Base-by-base conservation (phyloP, 139 green algal species). In the Desmodesmus armatus region DNA sequence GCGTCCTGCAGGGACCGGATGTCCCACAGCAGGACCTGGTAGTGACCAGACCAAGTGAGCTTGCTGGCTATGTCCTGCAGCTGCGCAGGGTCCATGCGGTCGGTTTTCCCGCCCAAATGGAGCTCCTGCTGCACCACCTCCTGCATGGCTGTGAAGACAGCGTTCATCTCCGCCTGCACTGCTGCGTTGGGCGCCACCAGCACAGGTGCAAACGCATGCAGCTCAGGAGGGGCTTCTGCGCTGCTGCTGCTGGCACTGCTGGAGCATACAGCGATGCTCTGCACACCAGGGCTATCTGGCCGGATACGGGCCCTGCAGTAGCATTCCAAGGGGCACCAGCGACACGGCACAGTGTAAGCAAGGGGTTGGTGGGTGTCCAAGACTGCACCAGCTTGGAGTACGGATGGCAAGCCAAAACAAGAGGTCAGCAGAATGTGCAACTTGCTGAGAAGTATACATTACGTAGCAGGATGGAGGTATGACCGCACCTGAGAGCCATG, bases 1-100 rank as follows among this genome's bases (percentile, higher is more conserved):
- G 29, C 19, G 13, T 41, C 33, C 17, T n/a, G 47, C 49, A 21
- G 73, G 15, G 33, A 7, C 15, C 49, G 74, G 31, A 81, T 21
- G 49, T 81, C 74, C 33, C 47, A 23, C 47, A 81, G 74, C 74
- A 81, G 74, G 17, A 35, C 49, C 49, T 25, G 25, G 74, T 41
- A 81, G 49, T 81, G 51, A 29, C 51, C 39, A 27, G 39, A 40
- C 74, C 74, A 81, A 37, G 58, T 67, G n/a, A n/a, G n/a, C n/a
- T n/a, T n/a, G n/a, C n/a, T n/a, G n/a, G n/a, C n/a, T n/a, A n/a
- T n/a, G n/a, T n/a, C n/a, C n/a, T n/a, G n/a, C n/a, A n/a, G n/a
- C n/a, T n/a, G n/a, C n/a, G n/a, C n/a, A n/a, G n/a, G n/a, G n/a
- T n/a, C n/a, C n/a, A n/a, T n/a, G n/a, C n/a, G 58, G 58, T 67